Conservation (phyloP, 2,329 filamentous ascomycete genomes). For the Dactylonectria macrodidyma region DNA sequence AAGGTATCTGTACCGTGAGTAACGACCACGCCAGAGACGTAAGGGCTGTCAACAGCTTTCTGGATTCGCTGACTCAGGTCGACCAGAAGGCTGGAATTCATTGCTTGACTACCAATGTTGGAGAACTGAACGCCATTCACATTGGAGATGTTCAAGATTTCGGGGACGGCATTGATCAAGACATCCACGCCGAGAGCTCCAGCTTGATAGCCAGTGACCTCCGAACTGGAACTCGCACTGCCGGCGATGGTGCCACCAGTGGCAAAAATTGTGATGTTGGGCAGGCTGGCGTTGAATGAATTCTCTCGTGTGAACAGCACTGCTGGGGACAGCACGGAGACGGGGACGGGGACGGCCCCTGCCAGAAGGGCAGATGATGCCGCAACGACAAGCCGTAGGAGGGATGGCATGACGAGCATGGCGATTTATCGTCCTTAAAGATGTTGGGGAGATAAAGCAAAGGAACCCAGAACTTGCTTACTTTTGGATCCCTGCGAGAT, state of each 20-base stretch:
- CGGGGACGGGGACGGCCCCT: neutral
- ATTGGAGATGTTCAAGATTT: conserved; percentile 67
- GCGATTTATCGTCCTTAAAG: neutral
- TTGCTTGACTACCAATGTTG: conserved; percentile 60
- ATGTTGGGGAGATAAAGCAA: neutral
- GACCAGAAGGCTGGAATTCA: conserved; percentile 65
- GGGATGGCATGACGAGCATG: neutral
- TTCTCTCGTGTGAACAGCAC: neutral
- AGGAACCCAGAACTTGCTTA: neutral
- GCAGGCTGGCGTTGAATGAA: conserved; percentile 52
- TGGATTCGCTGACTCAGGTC: conserved; percentile 64
- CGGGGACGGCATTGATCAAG: conserved; percentile 67
- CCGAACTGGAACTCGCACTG: conserved; percentile 59
- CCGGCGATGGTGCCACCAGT: conserved; percentile 73
- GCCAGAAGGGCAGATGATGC: conserved; percentile 1
- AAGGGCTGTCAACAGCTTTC: conserved; percentile 57
- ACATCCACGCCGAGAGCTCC: conserved; percentile 62
- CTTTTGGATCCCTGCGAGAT: neutral
- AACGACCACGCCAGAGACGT: conserved; percentile 66
- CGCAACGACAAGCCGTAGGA: neutral
- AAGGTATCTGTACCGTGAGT: conserved; percentile 77
- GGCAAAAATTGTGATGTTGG: conserved; percentile 69
- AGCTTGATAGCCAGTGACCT: conserved; percentile 59
- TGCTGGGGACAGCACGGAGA: neutral
- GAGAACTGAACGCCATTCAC: conserved; percentile 66